Base-by-base conservation (phyloP, 2,329 filamentous ascomycete genomes). In the Cordyceps pruinosa region DNA sequence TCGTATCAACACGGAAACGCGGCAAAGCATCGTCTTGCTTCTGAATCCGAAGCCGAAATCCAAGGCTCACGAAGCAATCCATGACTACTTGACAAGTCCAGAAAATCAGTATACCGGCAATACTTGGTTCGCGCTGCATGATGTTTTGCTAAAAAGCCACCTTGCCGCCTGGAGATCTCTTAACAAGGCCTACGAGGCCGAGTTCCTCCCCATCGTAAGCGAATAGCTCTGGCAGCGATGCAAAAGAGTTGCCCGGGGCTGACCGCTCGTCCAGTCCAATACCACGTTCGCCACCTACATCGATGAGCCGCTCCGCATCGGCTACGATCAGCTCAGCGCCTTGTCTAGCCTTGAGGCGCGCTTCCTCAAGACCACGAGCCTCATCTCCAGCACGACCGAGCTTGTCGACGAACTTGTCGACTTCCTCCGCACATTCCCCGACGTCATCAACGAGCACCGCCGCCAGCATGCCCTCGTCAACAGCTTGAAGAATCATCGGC, bases 241-340 rank as follows among this genome's bases (percentile, higher is more conserved):
- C 8, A 12, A 25, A 46, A 30, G 10, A 46, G 9, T 10, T 7
- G 9, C 13, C n/a, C 15, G 4, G 12, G 23, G 32, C 32, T 49
- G 32, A 49, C 21, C 2, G 7, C 7, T 1, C n/a, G n/a, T 26
- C 19, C 37, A 66, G 65, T 59, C 65, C 42, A 65, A 63, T 45
- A 64, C 51, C 9, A 67, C 65, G 4, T 66, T 69, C 45, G 52
- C 65, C 5, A 64, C 64, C 5, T 68, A 62, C 41, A 68, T 68
- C 39, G 65, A 69, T 9, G 61, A 66, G 53, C 63, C 63, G 13
- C 57, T 69, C 28, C 61, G 63, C 4, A 39, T 66, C 12, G 65
- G 65, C 12, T 66, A 67, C 41, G 65, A 67, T 28, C 63, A 64
- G 44, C 60, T 69, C 8, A 66, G 62, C 47, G 44, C 58, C 28